phyloP scores from a whole-genome alignment of 805 yeast genomes.

The Candida railenensis region DNA sequence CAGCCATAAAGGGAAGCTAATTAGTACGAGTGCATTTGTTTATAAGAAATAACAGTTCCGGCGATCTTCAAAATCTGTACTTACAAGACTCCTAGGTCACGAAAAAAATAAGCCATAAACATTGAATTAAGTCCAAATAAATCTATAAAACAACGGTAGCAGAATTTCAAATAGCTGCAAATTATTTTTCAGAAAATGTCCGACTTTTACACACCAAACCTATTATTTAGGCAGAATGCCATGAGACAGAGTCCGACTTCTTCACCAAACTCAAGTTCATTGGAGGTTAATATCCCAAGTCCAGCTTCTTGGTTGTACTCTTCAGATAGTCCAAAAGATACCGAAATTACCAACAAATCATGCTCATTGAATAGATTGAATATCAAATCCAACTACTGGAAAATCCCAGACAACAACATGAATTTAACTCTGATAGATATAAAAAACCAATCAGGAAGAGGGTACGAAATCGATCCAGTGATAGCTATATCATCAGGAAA shows the following conservation, averaged over 20 bases:
- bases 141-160: neutral
- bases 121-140: neutral
- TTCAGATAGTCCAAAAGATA: slow-evolving; percentile 20
- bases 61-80: neutral
- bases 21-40: neutral
- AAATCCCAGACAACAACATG: slow-evolving; percentile 41
- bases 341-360: slow-evolving; percentile 39
- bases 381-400: slow-evolving; percentile 45
- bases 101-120: neutral
- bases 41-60: neutral
- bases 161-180: neutral
- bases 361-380: slow-evolving; percentile 40
- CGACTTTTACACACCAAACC: slow-evolving; percentile 40
- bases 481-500: slow-evolving; percentile 56
- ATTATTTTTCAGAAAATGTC: slow-evolving; percentile 15
- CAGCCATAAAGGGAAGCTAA: neutral
- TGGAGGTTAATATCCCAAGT: slow-evolving; percentile 3
- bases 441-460: slow-evolving; percentile 19
- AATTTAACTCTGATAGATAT: slow-evolving; percentile 46
- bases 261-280: slow-evolving; percentile 21
- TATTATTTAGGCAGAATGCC: slow-evolving; percentile 42
- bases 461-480: slow-evolving; percentile 23
- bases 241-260: slow-evolving; percentile 23
- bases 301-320: slow-evolving; percentile 30
- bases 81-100: too few species aligned